These are phyloP conservation scores for Cucumis hystrix DNA, from an alignment of 306 rosid species.

Conservation along the genomic window DNA sequence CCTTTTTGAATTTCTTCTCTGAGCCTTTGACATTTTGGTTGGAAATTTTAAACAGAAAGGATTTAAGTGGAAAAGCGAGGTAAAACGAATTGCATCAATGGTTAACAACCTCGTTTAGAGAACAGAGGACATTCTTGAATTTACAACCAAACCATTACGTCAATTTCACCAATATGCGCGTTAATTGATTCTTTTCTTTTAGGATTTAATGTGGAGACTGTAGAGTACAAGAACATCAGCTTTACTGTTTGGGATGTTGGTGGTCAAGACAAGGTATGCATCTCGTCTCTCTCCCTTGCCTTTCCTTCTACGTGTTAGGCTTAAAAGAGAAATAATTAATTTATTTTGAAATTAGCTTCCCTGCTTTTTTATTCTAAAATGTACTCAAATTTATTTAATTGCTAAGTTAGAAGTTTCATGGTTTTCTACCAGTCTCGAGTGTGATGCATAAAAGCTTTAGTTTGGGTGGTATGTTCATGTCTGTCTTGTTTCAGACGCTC, in stretches of 20 bases:
- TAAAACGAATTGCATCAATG: background rate
- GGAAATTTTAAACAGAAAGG: background rate
- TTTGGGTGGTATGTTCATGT: background rate
- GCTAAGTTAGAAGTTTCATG: background rate
- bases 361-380: background rate
- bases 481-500: background rate
- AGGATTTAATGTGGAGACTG: background rate
- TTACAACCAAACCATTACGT: background rate
- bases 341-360: background rate
- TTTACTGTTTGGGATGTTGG: background rate
- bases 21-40: background rate
- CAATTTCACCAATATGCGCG: background rate
- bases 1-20: background rate
- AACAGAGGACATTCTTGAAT: background rate
- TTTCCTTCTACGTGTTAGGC: background rate
- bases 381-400: background rate
- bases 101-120: background rate
- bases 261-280: background rate
- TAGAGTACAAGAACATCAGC: background rate
- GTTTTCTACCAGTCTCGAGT: background rate
- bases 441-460: background rate
- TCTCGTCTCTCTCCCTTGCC: background rate
- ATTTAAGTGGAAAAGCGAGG: background rate
- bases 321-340: background rate
- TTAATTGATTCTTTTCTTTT: background rate